Base-by-base conservation (phyloP, 768 basidiomycete species). In the Rhizopogon salebrosus region DNA sequence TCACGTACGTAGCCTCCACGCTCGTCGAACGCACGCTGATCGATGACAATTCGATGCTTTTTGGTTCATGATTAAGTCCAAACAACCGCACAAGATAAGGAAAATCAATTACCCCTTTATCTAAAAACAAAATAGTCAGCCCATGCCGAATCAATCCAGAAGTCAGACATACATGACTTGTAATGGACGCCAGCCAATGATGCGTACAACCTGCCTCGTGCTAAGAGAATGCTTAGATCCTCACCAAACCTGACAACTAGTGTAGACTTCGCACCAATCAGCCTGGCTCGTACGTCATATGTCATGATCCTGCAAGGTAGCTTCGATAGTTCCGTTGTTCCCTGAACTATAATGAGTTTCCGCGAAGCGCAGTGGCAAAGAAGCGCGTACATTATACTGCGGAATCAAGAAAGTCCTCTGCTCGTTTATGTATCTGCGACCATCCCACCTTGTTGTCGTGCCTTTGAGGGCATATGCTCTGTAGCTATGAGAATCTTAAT, bases 11-110 rank as follows among this genome's bases (percentile, higher is more conserved):
- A 22, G 14, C 18, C 18, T 29, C 4, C 3, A 1, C 1, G 11
- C 0, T 16, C 11, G 3, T 18, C 3, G 10, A 18, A 43, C 16
- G 18, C 29, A 31, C 29, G 4, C 2, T 13, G 7, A 45, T 45
- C 43, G 29, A 45, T 31, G 13, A 45, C 8, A 7, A 45, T 45
- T 11, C 29, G 4, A 31, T 8, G 20, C 43, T 45, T 10, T 13
- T 4, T 80, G 37, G 80, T n/a, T n/a, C 80, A 29, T 81, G 68
- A 70, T 80, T 80, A 40, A 82, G 72, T 59, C 80, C 79, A 79
- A 51, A 82, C 72, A 61, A 80, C 78, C 22, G 79, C 75, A 24
- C 80, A 78, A 29, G 42, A 22, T 23, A 23, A 22, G 11, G 23
- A n/a, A 41, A 16, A n/a, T n/a, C n/a, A n/a, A 26, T 36, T 60